Percentiles rank a stretch among this genome's conserved stretches.
phyloP scores from a whole-genome alignment of 2,329 filamentous ascomycete species.

The Albophoma yamanashiensis region DNA sequence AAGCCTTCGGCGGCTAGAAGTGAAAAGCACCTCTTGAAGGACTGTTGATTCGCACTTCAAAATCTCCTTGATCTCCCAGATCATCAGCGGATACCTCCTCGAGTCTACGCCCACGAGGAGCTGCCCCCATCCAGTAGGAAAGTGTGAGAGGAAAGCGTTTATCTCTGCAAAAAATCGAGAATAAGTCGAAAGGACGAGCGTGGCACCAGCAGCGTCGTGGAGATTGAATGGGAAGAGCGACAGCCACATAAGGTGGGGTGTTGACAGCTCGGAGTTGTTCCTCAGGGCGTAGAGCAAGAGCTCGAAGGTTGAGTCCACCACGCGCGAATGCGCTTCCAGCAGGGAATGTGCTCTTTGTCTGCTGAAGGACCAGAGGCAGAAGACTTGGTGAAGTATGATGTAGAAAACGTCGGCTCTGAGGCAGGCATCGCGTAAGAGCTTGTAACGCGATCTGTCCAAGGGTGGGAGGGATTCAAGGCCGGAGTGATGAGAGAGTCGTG shows the following conservation, averaged over 20 bases:
- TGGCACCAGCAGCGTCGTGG: neutral
- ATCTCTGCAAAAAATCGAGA: constrained; percentile 2
- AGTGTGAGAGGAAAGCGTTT: constrained; percentile 11
- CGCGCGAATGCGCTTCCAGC: constrained; percentile 5
- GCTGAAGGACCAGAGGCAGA: constrained; percentile 42
- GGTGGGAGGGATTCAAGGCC: constrained; percentile 9
- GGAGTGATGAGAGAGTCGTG: neutral
- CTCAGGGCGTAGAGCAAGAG: constrained; percentile 10
- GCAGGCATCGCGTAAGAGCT: constrained; percentile 49
- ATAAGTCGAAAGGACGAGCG: neutral
- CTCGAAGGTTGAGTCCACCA: constrained; percentile 12
- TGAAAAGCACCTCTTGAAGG: constrained; percentile 17
- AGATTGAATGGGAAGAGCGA: constrained; percentile 13
- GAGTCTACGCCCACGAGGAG: constrained; percentile 4
- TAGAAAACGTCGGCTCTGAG: constrained; percentile 48
- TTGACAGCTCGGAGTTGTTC: constrained; percentile 11
- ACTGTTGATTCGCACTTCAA: constrained; percentile 15
- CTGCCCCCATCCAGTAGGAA: constrained; percentile 12
- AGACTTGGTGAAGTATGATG: constrained; percentile 53
- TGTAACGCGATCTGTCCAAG: constrained; percentile 36
- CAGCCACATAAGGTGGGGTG: constrained; percentile 16
- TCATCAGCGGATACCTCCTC: constrained; percentile 16
- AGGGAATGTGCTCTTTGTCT: constrained; percentile 20
- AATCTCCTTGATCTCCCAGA: constrained; percentile 11
- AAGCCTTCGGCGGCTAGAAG: constrained; percentile 15